A percentile compares a stretch with the other conserved stretches of the same genome.
Evolutionary conservation across 2,329 filamentous ascomycete genomes (phyloP).

Genomic region (Calonectria naviculata): DNA sequence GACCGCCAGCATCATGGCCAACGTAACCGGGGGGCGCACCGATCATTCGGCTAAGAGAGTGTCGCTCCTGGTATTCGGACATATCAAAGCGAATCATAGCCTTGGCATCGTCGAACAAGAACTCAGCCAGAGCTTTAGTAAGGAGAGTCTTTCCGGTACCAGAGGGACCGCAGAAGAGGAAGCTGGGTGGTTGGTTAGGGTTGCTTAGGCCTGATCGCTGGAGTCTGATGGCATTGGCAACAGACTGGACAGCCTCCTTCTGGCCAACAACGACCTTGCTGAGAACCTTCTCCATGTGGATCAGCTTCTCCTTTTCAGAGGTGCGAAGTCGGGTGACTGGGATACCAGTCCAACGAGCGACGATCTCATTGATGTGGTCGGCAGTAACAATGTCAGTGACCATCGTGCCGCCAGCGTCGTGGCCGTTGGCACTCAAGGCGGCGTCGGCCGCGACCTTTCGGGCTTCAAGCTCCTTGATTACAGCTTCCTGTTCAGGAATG

Average conservation of each 20-base stretch:
- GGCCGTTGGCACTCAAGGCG: slow-evolving; percentile 64
- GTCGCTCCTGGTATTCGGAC: slow-evolving; percentile 99
- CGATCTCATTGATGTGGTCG: slow-evolving; percentile 99
- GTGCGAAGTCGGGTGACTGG: slow-evolving; percentile 94
- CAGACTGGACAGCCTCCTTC: slow-evolving; percentile 90
- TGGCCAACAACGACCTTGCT: slow-evolving; percentile 90
- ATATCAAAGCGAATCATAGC: slow-evolving; percentile 99
- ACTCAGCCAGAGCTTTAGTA: slow-evolving; percentile 96
- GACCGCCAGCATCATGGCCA: slow-evolving; percentile 94
- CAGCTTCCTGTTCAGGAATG: slow-evolving; percentile 88
- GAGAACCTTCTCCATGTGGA: slow-evolving; percentile 93
- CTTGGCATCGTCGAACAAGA: slow-evolving; percentile 97
- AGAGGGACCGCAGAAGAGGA: slow-evolving; percentile 98
- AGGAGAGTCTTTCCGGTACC: slow-evolving; percentile 98
- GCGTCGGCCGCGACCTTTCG: slow-evolving; percentile 85
- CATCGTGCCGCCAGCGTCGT: slow-evolving; percentile 76
- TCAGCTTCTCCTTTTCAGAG: slow-evolving; percentile 97
- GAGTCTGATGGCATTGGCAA: slow-evolving; percentile 95
- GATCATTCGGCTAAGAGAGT: slow-evolving; percentile 96
- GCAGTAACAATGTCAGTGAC: slow-evolving; percentile 94
- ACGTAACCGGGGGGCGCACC: slow-evolving; percentile 97
- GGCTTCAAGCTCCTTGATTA: slow-evolving; percentile 84
- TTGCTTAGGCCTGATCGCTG: slow-evolving; percentile 95
- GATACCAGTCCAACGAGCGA: slow-evolving; percentile 97
- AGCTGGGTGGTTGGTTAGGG: slow-evolving; percentile 96